These are phyloP conservation scores for Sporothrix mexicana DNA, from an alignment of 2,329 filamentous ascomycete species.

Conservation along the genomic window DNA sequence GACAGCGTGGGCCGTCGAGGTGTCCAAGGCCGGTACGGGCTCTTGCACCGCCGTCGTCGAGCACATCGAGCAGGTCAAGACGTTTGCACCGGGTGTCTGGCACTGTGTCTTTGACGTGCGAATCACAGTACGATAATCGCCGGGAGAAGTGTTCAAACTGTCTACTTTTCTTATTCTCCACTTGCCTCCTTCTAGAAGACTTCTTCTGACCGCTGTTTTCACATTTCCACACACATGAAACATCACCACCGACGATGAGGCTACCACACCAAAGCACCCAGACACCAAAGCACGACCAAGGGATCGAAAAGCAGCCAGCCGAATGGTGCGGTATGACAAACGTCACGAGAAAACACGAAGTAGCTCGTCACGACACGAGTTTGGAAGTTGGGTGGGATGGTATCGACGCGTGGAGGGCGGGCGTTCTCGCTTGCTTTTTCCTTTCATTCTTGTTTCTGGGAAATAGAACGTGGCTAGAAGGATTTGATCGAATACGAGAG, in stretches of 20 bases:
- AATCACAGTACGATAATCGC: conserved; percentile 42
- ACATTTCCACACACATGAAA: not conserved
- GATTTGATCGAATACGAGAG: not conserved
- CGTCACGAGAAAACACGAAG: not conserved
- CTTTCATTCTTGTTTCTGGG: not conserved
- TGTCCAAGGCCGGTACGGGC: not conserved
- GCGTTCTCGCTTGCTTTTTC: not conserved
- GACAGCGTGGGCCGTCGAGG: conserved; percentile 43
- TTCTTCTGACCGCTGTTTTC: conserved; percentile 28
- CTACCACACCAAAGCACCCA: not conserved
- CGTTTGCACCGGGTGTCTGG: conserved; percentile 71
- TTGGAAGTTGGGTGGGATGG: not conserved
- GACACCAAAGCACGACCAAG: not conserved
- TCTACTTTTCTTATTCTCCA: too few species aligned
- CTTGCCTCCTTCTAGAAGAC: conserved; percentile 2
- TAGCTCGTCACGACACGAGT: not conserved
- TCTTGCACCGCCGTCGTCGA: conserved; percentile 47
- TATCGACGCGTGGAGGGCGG: too few species aligned
- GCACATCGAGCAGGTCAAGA: conserved; percentile 71
- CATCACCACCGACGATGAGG: not conserved
- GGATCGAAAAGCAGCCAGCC: not conserved
- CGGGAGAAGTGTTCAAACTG: too few species aligned
- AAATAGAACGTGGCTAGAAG: not conserved
- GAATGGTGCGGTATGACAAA: conserved; percentile 1
- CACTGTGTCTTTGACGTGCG: conserved; percentile 72